phyloP scores from a whole-genome alignment of 2,329 filamentous ascomycete genomes.

The Metarhizium humberi region DNA sequence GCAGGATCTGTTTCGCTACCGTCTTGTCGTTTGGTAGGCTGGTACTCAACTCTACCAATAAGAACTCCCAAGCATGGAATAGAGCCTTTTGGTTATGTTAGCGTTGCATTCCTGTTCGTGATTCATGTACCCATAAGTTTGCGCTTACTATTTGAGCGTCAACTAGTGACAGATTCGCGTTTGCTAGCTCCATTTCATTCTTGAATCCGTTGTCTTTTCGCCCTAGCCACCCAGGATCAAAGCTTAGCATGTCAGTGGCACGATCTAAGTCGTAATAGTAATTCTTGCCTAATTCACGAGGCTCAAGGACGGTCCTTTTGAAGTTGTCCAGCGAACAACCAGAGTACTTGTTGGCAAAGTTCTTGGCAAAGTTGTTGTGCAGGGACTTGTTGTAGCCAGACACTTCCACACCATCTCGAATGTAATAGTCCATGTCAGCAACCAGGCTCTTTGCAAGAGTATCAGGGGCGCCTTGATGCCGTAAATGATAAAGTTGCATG shows the following conservation, averaged over 20 bases:
- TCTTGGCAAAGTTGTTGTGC: constrained; percentile 75
- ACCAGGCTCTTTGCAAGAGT: constrained; percentile 62
- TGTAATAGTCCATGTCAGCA: constrained; percentile 67
- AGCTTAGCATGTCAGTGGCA: constrained; percentile 65
- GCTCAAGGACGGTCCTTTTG: constrained; percentile 62
- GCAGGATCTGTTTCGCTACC: constrained; percentile 60
- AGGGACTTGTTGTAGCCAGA: constrained; percentile 79
- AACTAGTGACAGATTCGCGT: constrained; percentile 82
- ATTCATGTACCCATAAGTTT: not conserved
- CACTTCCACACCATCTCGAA: constrained; percentile 69
- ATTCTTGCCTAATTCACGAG: constrained; percentile 57
- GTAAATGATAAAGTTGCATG: constrained; percentile 80
- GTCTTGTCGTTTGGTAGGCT: constrained; percentile 42
- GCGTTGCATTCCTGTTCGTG: constrained; percentile 9
- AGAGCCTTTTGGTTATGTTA: constrained; percentile 45
- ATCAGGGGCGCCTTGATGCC: constrained; percentile 61
- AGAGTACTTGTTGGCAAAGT: constrained; percentile 70
- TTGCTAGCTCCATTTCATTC: constrained; percentile 76
- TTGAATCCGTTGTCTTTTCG: constrained; percentile 63
- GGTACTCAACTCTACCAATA: constrained; percentile 74
- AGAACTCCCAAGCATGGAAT: constrained; percentile 80
- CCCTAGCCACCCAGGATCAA: constrained; percentile 70
- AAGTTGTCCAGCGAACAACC: constrained; percentile 68
- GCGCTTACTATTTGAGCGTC: constrained; percentile 75
- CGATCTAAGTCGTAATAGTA: constrained; percentile 81